Percentiles rank a stretch among this genome's conserved stretches.
Conservation (phyloP, 2,329 filamentous ascomycete genomes). For the Tolypocladium sp. region DNA sequence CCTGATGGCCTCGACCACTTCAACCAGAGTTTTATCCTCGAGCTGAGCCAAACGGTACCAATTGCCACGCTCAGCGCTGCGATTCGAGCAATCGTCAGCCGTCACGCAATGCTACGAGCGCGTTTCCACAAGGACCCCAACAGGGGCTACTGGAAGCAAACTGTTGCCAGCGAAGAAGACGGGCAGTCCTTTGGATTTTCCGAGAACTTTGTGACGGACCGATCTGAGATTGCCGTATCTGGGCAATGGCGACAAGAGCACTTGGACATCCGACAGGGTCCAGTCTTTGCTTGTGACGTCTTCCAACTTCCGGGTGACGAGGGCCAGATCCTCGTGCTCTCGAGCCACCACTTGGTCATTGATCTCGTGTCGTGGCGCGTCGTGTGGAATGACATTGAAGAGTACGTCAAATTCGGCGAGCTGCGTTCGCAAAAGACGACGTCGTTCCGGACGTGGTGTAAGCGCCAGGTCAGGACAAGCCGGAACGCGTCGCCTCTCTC, state of each 20-base stretch:
- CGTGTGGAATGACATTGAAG: constrained; percentile 8
- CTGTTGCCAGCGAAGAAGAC: constrained; percentile 8
- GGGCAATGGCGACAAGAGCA: constrained; percentile 3
- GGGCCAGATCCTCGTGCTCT: constrained; percentile 4
- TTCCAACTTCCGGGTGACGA: constrained; percentile 5
- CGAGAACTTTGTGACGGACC: neutral
- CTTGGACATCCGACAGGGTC: constrained; percentile 8
- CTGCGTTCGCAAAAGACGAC: constrained; percentile 6
- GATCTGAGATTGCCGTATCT: neutral
- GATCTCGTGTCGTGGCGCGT: constrained; percentile 43
- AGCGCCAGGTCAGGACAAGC: neutral
- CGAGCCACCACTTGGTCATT: constrained; percentile 11
- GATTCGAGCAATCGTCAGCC: constrained; percentile 14
- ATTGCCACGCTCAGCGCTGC: constrained; percentile 9
- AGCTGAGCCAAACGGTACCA: constrained; percentile 12
- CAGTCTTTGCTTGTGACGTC: constrained; percentile 10
- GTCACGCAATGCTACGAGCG: constrained; percentile 26
- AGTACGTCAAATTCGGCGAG: constrained; percentile 3
- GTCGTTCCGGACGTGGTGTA: constrained; percentile 26
- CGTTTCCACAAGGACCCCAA: constrained; percentile 13
- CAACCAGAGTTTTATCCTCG: constrained; percentile 34
- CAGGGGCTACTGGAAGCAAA: constrained; percentile 11
- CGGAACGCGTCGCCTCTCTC: constrained; percentile 1
- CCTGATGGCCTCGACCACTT: constrained; percentile 22
- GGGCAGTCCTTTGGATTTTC: constrained; percentile 1